Base-by-base conservation (phyloP, 2,329 filamentous ascomycete genomes). In the Paecilomyces sp. region DNA sequence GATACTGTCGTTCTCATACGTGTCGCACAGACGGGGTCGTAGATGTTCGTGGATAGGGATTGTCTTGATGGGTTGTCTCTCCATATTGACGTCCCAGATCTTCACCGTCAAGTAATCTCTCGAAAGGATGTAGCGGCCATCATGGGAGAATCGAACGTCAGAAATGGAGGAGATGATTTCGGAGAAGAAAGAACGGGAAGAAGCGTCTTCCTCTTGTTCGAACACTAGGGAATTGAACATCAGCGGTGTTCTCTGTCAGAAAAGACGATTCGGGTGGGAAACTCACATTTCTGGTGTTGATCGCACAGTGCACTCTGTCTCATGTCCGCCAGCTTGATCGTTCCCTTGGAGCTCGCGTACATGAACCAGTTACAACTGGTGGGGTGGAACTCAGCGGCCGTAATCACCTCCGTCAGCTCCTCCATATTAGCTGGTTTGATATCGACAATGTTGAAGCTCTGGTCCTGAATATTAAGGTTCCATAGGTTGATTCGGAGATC, bases 361-460 rank as follows among this genome's bases (percentile, higher is more conserved):
- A 99, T 99, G 80, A 99, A 97, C 92, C 91, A 96, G 78, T 99
- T 97, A 83, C 94, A 99, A 81, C 92, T 96, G 70, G 88, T 82
- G 5, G 94, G 94, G 73, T 99, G 94, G 71, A 99, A 99, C 73
- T 99, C 94, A 58, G 94, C 94, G 51, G 94, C 94, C 12, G 94
- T 99, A 72, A 99, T 97, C 67, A 99, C 94, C 77, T 99, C 94
- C 0, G 94, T 99, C 65, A 99, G 83, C 80, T 99, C 94, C 78
- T 99, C 94, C 94, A 99, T 99, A 76, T 99, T 99, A 50, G 94
- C 94, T 8, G 94, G 94, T 78, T 99, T 99, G 82, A 99, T 99
- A 75, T 99, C 94, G 63, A 99, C 94, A 73, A 99, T 99, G 79
- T 99, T 99, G 85, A 99, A 99, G 80, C 94, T 97, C 79, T 97